Evolutionary conservation across 345 rosid species (phyloP).

Genomic region (Citrus mangshanensis): DNA sequence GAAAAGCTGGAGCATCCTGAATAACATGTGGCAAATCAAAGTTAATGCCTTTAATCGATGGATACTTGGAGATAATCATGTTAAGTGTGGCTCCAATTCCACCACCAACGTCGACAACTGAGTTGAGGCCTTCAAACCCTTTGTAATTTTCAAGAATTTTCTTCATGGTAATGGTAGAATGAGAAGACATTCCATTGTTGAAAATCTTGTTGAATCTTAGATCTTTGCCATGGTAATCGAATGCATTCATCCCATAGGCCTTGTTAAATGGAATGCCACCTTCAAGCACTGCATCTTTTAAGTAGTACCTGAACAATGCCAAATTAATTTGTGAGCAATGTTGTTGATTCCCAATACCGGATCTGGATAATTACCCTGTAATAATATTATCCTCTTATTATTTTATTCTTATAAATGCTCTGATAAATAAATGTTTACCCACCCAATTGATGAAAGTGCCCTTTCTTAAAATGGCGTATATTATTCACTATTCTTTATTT

Average conservation of each 20-base stretch:
- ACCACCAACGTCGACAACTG: conserved; percentile 92
- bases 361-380: too few species aligned
- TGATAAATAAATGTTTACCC: too few species aligned
- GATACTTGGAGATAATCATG: conserved; percentile 40
- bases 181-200: conserved; percentile 76
- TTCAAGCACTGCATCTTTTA: conserved; percentile 32
- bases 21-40: conserved; percentile 47
- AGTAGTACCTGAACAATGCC: conserved; percentile 32
- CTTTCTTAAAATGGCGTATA: too few species aligned
- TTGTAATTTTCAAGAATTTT: conserved; percentile 66
- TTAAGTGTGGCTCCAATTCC: conserved; percentile 74
- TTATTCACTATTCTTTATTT: too few species aligned
- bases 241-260: conserved; percentile 40
- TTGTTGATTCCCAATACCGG: too few species aligned
- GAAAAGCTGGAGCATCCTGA: conserved; percentile 29
- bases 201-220: conserved; percentile 74
- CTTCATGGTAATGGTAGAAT: conserved; percentile 78
- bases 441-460: too few species aligned
- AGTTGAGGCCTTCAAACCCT: conserved; percentile 64
- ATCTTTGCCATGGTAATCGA: conserved; percentile 40
- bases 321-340: too few species aligned
- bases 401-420: too few species aligned
- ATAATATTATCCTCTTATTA: too few species aligned
- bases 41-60: conserved; percentile 42
- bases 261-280: conserved; percentile 42